Base-by-base conservation (phyloP, 176 grass and related monocot genomes). In the Thinopyrum elongatum region DNA sequence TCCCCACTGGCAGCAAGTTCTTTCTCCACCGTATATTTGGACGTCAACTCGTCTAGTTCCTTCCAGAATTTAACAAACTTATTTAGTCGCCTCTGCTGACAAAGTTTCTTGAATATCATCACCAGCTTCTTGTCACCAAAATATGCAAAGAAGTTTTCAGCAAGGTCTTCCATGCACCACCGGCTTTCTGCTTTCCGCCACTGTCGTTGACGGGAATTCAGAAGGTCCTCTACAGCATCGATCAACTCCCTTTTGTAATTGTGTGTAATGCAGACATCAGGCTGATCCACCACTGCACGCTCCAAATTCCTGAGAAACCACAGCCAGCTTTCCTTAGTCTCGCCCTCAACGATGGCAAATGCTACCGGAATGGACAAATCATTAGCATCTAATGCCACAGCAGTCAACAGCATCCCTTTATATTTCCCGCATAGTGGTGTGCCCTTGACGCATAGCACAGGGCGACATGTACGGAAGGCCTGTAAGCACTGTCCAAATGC, bases 11-110 rank as follows among this genome's bases (percentile, higher is more conserved):
- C 22, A 25, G 27, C 12, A 13, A 29, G 3, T 42, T 41, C 68
- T 66, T 85, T 85, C 60, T 49, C 72, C 1, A n/a, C 14, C 4
- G 8, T 66, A 53, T 85, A 53, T 36, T 77, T 77, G 19, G 73
- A 21, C 41, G 58, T 84, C 38, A 84, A 22, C 35, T 84, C 35
- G 4, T 76, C 82, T 64, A 84, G 82, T 58, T 84, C 70, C 38
- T 84, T 74, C 70, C 82, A 84, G 3, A 65, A 64, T 17, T 75
- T 64, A 63, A 14, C 57, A 84, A 76, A 84, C 70, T 84, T 84
- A 64, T 71, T 62, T 22, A 4, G 27, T 49, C 39, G 25, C 36
- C 36, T 38, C 36, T 38, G 36, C 36, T 82, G 44, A 15, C 80
- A 82, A 10, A 82, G 79, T 49, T 1, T 66, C 61, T 81, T 81